phyloP scores from a whole-genome alignment of 306 rosid genomes.

The Cicer pinnatifidum region DNA sequence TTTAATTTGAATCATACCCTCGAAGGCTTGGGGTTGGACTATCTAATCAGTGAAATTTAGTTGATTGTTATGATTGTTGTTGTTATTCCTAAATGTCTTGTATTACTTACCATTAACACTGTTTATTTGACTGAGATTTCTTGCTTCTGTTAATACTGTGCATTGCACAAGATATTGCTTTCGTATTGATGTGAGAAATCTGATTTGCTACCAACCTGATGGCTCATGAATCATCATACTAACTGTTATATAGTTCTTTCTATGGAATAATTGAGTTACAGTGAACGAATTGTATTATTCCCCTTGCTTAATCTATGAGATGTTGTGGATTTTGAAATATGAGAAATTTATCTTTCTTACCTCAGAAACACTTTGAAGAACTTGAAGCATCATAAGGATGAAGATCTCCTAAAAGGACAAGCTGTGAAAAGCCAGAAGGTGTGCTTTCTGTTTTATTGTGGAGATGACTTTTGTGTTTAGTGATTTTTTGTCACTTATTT shows the following conservation, averaged over 20 bases:
- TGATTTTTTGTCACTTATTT: background rate
- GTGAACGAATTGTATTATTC: slow-evolving; percentile 10
- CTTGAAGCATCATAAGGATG: slow-evolving; percentile 80
- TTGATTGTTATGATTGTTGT: background rate
- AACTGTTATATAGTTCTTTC: slow-evolving; percentile 1
- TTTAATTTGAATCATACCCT: background rate
- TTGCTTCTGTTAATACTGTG: slow-evolving; percentile 4
- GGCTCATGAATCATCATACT: slow-evolving; percentile 22
- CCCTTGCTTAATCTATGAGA: slow-evolving; percentile 5
- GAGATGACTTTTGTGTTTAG: background rate
- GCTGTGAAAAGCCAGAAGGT: slow-evolving; percentile 93
- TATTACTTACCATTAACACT: background rate
- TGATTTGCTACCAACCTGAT: background rate
- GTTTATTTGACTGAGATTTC: background rate
- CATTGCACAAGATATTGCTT: slow-evolving; percentile 11
- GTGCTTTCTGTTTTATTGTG: slow-evolving; percentile 27
- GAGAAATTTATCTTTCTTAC: slow-evolving; percentile 20
- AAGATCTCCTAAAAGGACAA: slow-evolving; percentile 85
- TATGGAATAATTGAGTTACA: background rate
- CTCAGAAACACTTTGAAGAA: slow-evolving; percentile 71
- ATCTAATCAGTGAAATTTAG: background rate
- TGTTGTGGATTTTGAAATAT: slow-evolving; percentile 32
- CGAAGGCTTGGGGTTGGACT: background rate
- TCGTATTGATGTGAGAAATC: slow-evolving; percentile 15
- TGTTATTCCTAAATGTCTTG: slow-evolving; percentile 7